phyloP scores from a whole-genome alignment of 139 green algal species.

The Coelastrella sp. region DNA sequence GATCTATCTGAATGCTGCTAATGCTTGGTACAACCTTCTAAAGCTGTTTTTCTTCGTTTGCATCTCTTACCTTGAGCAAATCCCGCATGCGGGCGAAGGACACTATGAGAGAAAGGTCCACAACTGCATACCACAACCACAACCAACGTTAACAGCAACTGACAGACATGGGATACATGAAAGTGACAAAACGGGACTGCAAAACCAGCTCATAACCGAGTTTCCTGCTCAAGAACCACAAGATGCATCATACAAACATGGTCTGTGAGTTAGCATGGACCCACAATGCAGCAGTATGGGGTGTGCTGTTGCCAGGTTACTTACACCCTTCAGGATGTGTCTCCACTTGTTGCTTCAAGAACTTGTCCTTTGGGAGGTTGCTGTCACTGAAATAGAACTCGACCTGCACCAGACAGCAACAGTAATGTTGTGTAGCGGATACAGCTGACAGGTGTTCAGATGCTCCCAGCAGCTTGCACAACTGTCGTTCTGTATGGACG shows the following conservation, averaged over 20 bases:
- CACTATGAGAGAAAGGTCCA: constrained; percentile 78
- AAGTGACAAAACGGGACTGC: too few relatives aligned
- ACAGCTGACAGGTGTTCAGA: too few relatives aligned
- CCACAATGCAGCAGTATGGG: not conserved
- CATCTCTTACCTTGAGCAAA: constrained; percentile 64
- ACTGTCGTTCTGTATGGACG: too few relatives aligned
- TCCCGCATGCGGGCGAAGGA: constrained; percentile 88
- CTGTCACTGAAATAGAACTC: constrained; percentile 96
- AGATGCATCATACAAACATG: too few relatives aligned
- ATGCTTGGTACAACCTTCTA: too few relatives aligned
- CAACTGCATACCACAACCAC: constrained; percentile 62
- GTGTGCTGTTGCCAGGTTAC: not conserved
- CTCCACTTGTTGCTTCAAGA: constrained; percentile 77
- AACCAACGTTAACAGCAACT: not conserved
- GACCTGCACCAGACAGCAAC: constrained; percentile 64
- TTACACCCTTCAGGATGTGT: constrained; percentile 76
- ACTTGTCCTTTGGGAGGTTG: constrained; percentile 91
- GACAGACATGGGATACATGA: too few relatives aligned
- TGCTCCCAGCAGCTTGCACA: not conserved
- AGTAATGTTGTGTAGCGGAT: not conserved
- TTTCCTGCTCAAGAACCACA: too few relatives aligned
- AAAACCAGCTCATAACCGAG: too few relatives aligned
- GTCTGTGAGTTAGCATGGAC: not conserved
- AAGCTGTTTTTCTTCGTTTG: not conserved
- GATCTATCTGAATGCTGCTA: too few relatives aligned